phyloP scores from a whole-genome alignment of 1,139 yeast species.

The Arxiozyma bovina region DNA sequence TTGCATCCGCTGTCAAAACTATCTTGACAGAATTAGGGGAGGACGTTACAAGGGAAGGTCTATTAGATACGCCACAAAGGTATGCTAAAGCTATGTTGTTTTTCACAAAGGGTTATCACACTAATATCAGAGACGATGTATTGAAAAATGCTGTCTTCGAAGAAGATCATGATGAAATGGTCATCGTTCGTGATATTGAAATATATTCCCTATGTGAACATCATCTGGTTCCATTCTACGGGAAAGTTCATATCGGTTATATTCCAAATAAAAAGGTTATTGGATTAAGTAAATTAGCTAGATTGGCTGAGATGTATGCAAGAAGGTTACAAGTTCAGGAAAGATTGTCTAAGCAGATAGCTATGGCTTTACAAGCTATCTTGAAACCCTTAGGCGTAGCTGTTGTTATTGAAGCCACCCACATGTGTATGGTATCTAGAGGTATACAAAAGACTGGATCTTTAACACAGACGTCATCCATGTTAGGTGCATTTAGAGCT shows the following conservation, averaged over 20 bases:
- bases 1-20: conserved; percentile 77
- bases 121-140: conserved; percentile 71
- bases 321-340: conserved; percentile 96
- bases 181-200: conserved; percentile 89
- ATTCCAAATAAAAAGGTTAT: conserved; percentile 92
- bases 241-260: conserved; percentile 93
- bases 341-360: conserved; percentile 90
- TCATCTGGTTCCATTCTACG: conserved; percentile 93
- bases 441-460: conserved; percentile 96
- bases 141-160: conserved; percentile 93
- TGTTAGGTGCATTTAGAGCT: conserved; percentile 92
- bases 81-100: conserved; percentile 94
- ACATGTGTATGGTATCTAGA: conserved; percentile 98
- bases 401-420: conserved; percentile 94
- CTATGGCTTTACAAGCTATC: conserved; percentile 88
- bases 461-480: conserved; percentile 87
- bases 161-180: conserved; percentile 99
- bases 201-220: conserved; percentile 92
- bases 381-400: conserved; percentile 95
- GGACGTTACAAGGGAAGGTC: conserved; percentile 80
- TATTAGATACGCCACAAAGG: conserved; percentile 88
- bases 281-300: conserved; percentile 86
- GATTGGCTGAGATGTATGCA: conserved; percentile 94
- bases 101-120: conserved; percentile 95
- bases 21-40: conserved; percentile 85